phyloP scores from a whole-genome alignment of 768 basidiomycete species.

The Cystobasidium ongulense region DNA sequence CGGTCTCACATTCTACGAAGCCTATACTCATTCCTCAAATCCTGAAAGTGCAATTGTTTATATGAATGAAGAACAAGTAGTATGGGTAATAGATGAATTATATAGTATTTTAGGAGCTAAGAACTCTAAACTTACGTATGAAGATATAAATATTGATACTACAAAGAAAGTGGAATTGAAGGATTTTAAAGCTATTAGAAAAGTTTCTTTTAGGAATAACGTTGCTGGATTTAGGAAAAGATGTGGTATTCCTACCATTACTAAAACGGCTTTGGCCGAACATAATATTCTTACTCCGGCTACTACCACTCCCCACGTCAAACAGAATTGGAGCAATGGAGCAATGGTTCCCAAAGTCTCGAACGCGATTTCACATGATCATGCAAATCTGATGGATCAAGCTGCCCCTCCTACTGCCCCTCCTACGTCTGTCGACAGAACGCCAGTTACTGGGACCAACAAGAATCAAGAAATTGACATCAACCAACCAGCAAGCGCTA shows the following conservation, averaged over 20 bases:
- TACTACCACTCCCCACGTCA: no score
- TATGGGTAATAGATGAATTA: slow-evolving; percentile 25
- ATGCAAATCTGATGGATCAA: no score
- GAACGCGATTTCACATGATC: no score
- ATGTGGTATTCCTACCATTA: slow-evolving; percentile 1
- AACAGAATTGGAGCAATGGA: not conserved
- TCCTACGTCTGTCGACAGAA: no score
- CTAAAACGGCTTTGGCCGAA: not conserved
- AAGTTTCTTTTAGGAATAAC: slow-evolving; percentile 8
- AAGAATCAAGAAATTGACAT: not conserved
- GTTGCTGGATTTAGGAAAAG: slow-evolving; percentile 14
- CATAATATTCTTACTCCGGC: no score
- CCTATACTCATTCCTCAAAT: not conserved
- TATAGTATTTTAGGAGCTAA: slow-evolving; percentile 5
- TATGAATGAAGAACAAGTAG: slow-evolving; percentile 17
- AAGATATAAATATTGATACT: slow-evolving; percentile 8
- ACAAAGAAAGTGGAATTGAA: not conserved
- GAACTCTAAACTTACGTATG: slow-evolving; percentile 1
- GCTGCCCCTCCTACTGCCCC: no score
- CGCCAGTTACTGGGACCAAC: no score
- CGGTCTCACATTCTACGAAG: slow-evolving; percentile 12
- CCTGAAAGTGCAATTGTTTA: not conserved
- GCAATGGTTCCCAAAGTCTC: not conserved
- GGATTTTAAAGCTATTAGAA: not conserved
- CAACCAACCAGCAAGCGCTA: not conserved